These are phyloP conservation scores for Epichloe sibirici DNA, from an alignment of 2,329 filamentous ascomycete genomes.

Conservation along the genomic window DNA sequence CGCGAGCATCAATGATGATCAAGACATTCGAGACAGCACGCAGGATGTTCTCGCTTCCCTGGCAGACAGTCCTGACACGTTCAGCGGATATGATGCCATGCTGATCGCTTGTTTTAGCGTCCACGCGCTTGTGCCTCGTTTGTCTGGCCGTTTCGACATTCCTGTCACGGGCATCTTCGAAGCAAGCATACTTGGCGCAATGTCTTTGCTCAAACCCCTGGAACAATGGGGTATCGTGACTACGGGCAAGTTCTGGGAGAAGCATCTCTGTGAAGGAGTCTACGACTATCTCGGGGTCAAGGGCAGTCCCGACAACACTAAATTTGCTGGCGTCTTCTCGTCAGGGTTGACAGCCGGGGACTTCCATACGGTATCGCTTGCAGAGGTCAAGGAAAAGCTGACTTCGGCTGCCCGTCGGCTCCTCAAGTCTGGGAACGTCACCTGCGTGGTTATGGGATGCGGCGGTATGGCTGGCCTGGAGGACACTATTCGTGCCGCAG, in stretches of 20 bases:
- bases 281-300: constrained; percentile 45
- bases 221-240: constrained; percentile 75
- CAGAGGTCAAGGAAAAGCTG: constrained; percentile 53
- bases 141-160: constrained; percentile 26
- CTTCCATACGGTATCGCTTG: constrained; percentile 56
- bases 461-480: constrained; percentile 86
- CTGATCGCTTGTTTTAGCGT: constrained; percentile 82
- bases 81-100: constrained; percentile 54
- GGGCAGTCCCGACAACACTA: constrained; percentile 20
- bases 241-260: constrained; percentile 75
- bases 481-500: constrained; percentile 58
- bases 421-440: constrained; percentile 42
- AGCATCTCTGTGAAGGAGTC: constrained; percentile 56
- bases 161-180: constrained; percentile 65
- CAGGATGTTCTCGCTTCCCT: constrained; percentile 48
- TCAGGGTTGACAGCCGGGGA: constrained; percentile 72
- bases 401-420: constrained; percentile 57
- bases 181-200: constrained; percentile 55
- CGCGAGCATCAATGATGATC: constrained; percentile 64
- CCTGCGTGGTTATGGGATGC: constrained; percentile 72
- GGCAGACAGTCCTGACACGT: constrained; percentile 20
- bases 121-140: constrained; percentile 58
- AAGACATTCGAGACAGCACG: constrained; percentile 53
- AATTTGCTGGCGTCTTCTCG: constrained; percentile 70
- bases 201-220: constrained; percentile 33